phyloP scores from a whole-genome alignment of 176 grass and related monocot species.

The Aegilops speltoides region DNA sequence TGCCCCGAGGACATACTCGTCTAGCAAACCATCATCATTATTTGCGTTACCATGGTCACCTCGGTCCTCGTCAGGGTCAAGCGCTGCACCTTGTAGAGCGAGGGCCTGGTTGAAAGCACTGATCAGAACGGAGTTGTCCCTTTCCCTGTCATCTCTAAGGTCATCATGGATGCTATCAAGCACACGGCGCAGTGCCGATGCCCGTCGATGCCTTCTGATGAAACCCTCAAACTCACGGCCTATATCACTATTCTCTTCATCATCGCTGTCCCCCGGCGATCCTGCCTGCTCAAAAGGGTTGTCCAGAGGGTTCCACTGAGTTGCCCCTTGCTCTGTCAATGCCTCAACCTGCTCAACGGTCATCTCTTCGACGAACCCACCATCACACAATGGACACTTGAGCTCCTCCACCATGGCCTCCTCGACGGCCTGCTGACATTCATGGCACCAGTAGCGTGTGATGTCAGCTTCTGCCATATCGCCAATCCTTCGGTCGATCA shows the following conservation, averaged over 20 bases:
- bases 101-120: constrained; percentile 90
- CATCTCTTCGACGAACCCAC: constrained; percentile 83
- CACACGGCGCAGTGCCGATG: constrained; percentile 58
- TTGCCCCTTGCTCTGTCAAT: constrained; percentile 37
- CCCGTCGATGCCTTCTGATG: constrained; percentile 62
- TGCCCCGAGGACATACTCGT: constrained; percentile 79
- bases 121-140: constrained; percentile 60
- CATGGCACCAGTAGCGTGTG: constrained; percentile 85
- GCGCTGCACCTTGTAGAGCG: constrained; percentile 56
- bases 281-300: constrained; percentile 36
- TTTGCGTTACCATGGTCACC: constrained; percentile 34
- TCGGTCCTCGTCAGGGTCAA: constrained; percentile 43
- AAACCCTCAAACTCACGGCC: constrained; percentile 85
- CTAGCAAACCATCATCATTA: constrained; percentile 48
- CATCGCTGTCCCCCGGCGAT: constrained; percentile 43
- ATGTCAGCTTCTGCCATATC: constrained; percentile 53
- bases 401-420: constrained; percentile 55
- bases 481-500: constrained; percentile 27
- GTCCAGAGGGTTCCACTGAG: constrained; percentile 53
- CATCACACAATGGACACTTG: constrained; percentile 71
- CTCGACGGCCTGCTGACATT: constrained; percentile 50
- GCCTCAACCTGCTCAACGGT: constrained; percentile 47
- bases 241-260: constrained; percentile 68
- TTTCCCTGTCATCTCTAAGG: constrained; percentile 53
- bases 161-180: constrained; percentile 84